Base-by-base conservation (phyloP, 2,329 filamentous ascomycete species). In the Aspergillus pseudonomiae region DNA sequence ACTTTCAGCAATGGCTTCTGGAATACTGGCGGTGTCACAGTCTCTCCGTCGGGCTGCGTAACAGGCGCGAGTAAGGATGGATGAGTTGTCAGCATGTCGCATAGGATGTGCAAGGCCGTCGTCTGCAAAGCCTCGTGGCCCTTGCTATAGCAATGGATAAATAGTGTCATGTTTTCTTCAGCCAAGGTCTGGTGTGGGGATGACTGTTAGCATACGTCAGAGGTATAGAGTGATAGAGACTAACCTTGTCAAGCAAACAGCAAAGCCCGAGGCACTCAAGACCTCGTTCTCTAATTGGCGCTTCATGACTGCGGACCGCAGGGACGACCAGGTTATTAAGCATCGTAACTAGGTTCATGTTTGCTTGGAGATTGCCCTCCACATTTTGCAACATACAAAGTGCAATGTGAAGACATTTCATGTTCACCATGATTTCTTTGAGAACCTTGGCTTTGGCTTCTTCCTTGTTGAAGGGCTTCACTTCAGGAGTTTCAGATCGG, bases 371-470 rank as follows among this genome's bases (percentile, higher is more conserved):
- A 72, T 91, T 91, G 65, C 93, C 92, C 59, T 91, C 86, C 11
- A 99, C 92, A 73, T 98, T 97, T 74, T 96, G 89, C 58, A 99
- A 85, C 91, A 98, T 97, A 83, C 93, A 98, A 78, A 97, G 93
- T 30, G 96, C 94, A 69, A 99, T 97, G 75, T 97, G 92, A 65
- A 99, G 85, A 77, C 95, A 98, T 80, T 98, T 98, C 88, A 97
- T 94, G 82, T 98, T 98, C 77, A 98, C 91, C 82, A 97, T 89
- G 74, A 97, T 95, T 79, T 97, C 93, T 68, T 88, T 89, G 68
- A 97, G 69, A 28, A 80, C 70, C 68, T 80, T 88, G 1, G 91
- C 92, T 80, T 94, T 96, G 54, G 84, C 83, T 68, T 88, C 85
- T 59, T 87, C 85, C 56, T 81, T 80, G 65, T 81, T 80, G 60